Percentiles rank a stretch among this genome's conserved stretches.
Evolutionary conservation across 495 filamentous ascomycete species (phyloP).

Genomic region (Neurospora sp.): DNA sequence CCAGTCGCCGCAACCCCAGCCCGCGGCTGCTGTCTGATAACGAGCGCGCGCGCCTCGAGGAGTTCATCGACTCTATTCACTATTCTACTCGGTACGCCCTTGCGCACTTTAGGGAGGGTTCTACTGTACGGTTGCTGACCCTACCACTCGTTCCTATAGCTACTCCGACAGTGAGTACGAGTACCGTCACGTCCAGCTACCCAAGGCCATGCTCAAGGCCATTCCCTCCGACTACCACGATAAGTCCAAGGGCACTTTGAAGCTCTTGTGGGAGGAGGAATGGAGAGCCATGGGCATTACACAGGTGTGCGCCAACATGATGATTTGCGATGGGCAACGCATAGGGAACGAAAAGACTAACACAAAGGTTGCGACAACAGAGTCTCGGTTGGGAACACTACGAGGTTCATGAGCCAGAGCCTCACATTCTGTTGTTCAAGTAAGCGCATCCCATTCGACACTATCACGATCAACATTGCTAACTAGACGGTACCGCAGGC

Average conservation of each 20-base stretch:
- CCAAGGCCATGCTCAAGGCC: conserved; percentile 93
- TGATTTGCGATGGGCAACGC: neutral
- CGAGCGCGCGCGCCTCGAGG: conserved; percentile 74
- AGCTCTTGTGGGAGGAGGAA: conserved; percentile 95
- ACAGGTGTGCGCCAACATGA: conserved; percentile 48
- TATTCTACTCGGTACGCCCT: conserved; percentile 77
- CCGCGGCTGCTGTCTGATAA: conserved; percentile 70
- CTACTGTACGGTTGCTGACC: conserved; percentile 3
- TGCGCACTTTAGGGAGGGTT: neutral
- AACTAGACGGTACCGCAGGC: conserved; percentile 35
- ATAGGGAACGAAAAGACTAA: neutral
- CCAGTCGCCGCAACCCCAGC: conserved; percentile 69
- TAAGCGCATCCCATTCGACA: conserved; percentile 35
- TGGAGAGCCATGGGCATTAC: conserved; percentile 96
- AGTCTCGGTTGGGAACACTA: conserved; percentile 99
- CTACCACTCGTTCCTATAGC: conserved; percentile 30
- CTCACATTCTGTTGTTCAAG: conserved; percentile 98
- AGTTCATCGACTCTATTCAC: conserved; percentile 86
- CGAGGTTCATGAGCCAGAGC: conserved; percentile 96
- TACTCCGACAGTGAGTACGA: conserved; percentile 85
- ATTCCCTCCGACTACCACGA: conserved; percentile 97
- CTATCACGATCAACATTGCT: neutral
- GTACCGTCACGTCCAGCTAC: conserved; percentile 93
- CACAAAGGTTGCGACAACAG: conserved; percentile 29
- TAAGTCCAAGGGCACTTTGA: conserved; percentile 77